These are phyloP conservation scores for Suhomyces terraborum DNA, from an alignment of 1,139 yeast species.

Conservation along the genomic window DNA sequence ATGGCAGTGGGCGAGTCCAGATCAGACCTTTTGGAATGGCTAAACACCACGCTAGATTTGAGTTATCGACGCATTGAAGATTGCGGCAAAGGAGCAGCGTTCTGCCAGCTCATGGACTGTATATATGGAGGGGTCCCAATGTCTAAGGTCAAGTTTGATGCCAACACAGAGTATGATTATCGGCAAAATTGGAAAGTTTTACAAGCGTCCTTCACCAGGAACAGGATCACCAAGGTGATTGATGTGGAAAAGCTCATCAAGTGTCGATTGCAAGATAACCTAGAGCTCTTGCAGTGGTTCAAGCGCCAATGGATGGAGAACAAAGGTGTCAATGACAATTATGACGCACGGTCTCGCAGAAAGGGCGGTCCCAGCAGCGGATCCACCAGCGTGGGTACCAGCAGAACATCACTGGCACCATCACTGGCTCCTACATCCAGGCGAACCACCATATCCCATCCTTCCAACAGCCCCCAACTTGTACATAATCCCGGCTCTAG, in stretches of 20 bases:
- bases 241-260: constrained; percentile 82
- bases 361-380: constrained; percentile 7
- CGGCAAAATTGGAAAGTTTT: constrained; percentile 80
- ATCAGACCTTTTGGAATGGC: constrained; percentile 82
- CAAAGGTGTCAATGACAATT: constrained; percentile 58
- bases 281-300: constrained; percentile 93
- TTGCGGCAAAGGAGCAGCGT: constrained; percentile 94
- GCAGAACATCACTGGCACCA: constrained; percentile 11
- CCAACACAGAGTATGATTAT: constrained; percentile 70
- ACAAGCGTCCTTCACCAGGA: constrained; percentile 73
- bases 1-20: constrained; percentile 68
- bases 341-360: constrained; percentile 58
- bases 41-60: constrained; percentile 67
- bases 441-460: constrained; percentile 5
- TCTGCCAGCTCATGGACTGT: constrained; percentile 88
- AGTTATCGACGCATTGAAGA: constrained; percentile 81
- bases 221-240: constrained; percentile 69
- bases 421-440: constrained; percentile 12
- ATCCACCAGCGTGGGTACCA: not conserved
- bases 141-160: constrained; percentile 69
- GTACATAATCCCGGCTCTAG: constrained; percentile 5
- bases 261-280: constrained; percentile 89
- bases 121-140: constrained; percentile 81
- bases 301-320: constrained; percentile 79
- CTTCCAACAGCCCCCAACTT: constrained; percentile 9